A percentile compares a stretch with the other conserved stretches of the same genome.
Evolutionary conservation across 768 basidiomycete species (phyloP).

Genomic region (Sporobolomyces pararoseus): DNA sequence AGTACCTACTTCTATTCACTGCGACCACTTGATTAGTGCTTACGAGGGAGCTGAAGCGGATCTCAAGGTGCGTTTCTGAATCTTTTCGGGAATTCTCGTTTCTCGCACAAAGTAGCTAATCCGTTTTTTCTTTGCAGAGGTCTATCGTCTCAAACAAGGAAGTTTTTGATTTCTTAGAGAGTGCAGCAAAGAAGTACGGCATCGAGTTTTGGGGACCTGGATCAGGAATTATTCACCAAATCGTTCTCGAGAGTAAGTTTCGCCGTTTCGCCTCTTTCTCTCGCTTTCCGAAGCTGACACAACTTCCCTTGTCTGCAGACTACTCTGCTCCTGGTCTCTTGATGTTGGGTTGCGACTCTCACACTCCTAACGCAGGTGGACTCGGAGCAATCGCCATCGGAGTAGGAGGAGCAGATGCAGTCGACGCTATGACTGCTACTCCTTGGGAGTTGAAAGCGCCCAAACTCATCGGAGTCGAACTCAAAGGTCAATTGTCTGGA

Average conservation of each 20-base stretch:
- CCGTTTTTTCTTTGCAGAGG: slow-evolving; percentile 55
- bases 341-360: slow-evolving; percentile 99
- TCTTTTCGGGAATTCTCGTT: not conserved
- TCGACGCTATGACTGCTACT: slow-evolving; percentile 96
- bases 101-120: no score
- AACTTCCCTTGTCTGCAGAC: slow-evolving; percentile 49
- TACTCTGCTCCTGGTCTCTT: slow-evolving; percentile 98
- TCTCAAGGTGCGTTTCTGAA: slow-evolving; percentile 60
- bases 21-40: slow-evolving; percentile 96
- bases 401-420: slow-evolving; percentile 98
- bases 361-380: slow-evolving; percentile 98
- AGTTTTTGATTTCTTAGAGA: slow-evolving; percentile 91
- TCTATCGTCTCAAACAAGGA: slow-evolving; percentile 87
- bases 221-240: slow-evolving; percentile 82
- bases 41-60: slow-evolving; percentile 80
- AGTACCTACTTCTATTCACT: slow-evolving; percentile 76
- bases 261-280: slow-evolving; percentile 27
- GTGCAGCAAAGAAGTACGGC: slow-evolving; percentile 54
- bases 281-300: not conserved
- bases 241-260: slow-evolving; percentile 78
- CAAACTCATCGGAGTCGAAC: slow-evolving; percentile 96
- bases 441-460: slow-evolving; percentile 99
- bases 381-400: slow-evolving; percentile 99
- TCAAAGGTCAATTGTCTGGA: slow-evolving; percentile 88
- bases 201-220: slow-evolving; percentile 99